Percentiles rank a stretch among this genome's conserved stretches.
These are phyloP conservation scores for Teratosphaeria pseudoeucalypti DNA, from an alignment of 2,329 filamentous ascomycete genomes.

Conservation along the genomic window DNA sequence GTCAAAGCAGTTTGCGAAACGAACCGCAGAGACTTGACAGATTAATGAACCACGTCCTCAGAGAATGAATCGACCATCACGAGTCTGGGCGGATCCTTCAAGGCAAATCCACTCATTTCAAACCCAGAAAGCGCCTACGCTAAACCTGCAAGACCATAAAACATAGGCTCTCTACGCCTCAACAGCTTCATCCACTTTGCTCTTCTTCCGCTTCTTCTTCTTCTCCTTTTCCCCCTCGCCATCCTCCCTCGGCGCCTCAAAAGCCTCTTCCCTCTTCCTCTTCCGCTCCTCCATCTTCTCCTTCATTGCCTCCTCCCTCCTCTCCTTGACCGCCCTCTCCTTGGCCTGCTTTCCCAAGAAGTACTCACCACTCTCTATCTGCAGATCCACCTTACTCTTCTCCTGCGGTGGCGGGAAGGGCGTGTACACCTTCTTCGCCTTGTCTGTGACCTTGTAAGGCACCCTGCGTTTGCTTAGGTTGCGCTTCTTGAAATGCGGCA, in stretches of 20 bases:
- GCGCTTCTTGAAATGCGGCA: constrained; percentile 94
- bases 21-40: too few relatives aligned
- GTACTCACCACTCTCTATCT: constrained; percentile 97
- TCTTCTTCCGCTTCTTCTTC: constrained; percentile 44
- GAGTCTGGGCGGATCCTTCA: too few relatives aligned
- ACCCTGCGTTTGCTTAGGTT: constrained; percentile 73
- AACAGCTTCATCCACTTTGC: background rate
- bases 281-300: constrained; percentile 81
- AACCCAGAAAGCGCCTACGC: background rate
- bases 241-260: constrained; percentile 74
- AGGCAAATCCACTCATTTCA: background rate
- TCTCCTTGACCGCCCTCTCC: constrained; percentile 69
- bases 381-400: constrained; percentile 97
- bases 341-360: constrained; percentile 90
- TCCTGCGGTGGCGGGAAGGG: constrained; percentile 94
- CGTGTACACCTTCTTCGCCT: constrained; percentile 86
- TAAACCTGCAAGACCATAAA: background rate
- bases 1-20: too few relatives aligned
- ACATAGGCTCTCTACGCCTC: background rate
- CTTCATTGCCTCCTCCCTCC: constrained; percentile 73
- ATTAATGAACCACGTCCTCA: too few relatives aligned
- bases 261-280: constrained; percentile 75
- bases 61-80: too few relatives aligned
- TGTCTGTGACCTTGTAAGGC: constrained; percentile 82
- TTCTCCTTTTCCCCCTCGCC: constrained; percentile 36